Evolutionary conservation across 148 eudicot genomes (phyloP).

Genomic region (Amaranthus cruentus): DNA sequence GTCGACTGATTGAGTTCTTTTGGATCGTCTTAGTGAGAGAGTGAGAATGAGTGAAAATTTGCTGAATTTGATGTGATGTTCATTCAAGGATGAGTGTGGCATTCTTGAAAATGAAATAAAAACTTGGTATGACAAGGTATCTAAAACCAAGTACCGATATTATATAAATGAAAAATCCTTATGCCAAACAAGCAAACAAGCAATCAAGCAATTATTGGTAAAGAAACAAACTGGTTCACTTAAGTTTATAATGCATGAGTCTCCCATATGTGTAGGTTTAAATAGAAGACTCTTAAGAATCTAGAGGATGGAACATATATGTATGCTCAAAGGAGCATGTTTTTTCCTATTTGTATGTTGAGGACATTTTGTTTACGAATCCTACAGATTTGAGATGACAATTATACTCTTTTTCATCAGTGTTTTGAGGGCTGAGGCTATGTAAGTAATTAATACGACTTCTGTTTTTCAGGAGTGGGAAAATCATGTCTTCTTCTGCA

Average conservation of each 20-base stretch:
- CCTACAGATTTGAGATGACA: too few relatives aligned
- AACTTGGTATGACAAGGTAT: too few relatives aligned
- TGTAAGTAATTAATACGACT: not conserved
- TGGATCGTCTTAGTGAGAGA: not conserved
- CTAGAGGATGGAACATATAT: not conserved
- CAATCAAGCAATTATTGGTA: too few relatives aligned
- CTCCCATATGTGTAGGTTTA: not conserved
- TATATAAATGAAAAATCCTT: too few relatives aligned
- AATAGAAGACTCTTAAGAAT: not conserved
- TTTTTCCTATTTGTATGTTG: too few relatives aligned
- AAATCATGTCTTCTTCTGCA: constrained; percentile 46
- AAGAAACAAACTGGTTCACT: not conserved
- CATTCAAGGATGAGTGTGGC: not conserved
- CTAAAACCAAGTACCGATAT: too few relatives aligned
- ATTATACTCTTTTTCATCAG: too few relatives aligned
- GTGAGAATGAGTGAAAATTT: not conserved
- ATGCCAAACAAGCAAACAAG: too few relatives aligned
- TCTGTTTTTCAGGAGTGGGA: constrained; percentile 38
- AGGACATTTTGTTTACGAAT: too few relatives aligned
- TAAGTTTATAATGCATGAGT: not conserved
- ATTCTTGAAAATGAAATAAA: not conserved
- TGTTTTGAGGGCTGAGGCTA: not conserved
- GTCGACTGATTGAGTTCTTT: not conserved
- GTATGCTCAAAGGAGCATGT: not conserved
- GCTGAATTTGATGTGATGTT: not conserved